A percentile compares a stretch with the other conserved stretches of the same genome.
Evolutionary conservation across 1,284 basidiomycete species (phyloP).

Genomic region (Tilletiopsis washingtonensis): DNA sequence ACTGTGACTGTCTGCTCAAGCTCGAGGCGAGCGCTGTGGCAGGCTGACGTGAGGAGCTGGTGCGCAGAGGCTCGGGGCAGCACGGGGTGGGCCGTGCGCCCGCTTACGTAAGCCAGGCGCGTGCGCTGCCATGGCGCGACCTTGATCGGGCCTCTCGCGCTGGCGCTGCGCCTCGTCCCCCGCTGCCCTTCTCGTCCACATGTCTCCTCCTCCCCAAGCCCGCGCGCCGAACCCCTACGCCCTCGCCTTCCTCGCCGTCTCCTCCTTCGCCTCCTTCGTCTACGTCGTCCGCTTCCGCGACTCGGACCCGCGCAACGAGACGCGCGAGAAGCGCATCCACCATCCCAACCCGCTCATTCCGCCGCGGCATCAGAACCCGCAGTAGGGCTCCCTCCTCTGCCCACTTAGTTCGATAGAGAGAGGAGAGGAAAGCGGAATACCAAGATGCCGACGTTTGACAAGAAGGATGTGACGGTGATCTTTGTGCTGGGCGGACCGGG

Average conservation of each 20-base stretch:
- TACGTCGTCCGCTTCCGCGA: conserved; percentile 30
- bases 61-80: too few species aligned
- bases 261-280: conserved; percentile 17
- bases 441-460: conserved; percentile 57
- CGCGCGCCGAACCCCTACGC: too few species aligned
- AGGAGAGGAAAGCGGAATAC: not conserved
- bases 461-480: conserved; percentile 71
- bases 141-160: too few species aligned
- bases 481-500: conserved; percentile 97
- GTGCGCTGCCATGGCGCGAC: too few species aligned
- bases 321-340: conserved; percentile 32
- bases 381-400: not conserved
- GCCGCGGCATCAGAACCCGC: not conserved
- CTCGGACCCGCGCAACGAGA: conserved; percentile 26
- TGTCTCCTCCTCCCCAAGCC: too few species aligned
- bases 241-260: conserved; percentile 14
- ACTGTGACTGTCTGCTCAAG: too few species aligned
- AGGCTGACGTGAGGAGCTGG: too few species aligned
- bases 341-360: conserved; percentile 41
- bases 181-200: too few species aligned
- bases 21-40: too few species aligned
- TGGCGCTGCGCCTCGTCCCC: too few species aligned
- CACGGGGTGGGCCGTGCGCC: too few species aligned
- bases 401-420: not conserved
- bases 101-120: too few species aligned